phyloP scores from a whole-genome alignment of 2,329 filamentous ascomycete species.

The Colletotrichum siamense region DNA sequence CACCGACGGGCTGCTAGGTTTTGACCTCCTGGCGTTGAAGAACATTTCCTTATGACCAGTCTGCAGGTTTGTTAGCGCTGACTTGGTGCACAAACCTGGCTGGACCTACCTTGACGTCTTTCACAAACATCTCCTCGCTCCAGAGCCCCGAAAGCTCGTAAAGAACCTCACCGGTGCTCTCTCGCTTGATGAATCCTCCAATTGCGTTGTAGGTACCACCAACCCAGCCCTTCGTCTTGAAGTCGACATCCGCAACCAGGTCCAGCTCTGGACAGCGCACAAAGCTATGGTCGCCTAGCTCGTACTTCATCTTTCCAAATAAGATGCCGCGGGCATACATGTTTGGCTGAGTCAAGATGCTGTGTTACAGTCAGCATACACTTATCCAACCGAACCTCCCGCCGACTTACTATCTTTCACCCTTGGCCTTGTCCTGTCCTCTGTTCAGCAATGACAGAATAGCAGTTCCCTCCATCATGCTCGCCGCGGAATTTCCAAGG shows the following conservation, averaged over 20 bases:
- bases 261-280: constrained; percentile 89
- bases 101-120: constrained; percentile 72
- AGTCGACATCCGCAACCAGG: constrained; percentile 89
- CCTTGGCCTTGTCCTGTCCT: constrained; percentile 66
- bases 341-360: constrained; percentile 94
- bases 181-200: constrained; percentile 87
- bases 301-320: constrained; percentile 99
- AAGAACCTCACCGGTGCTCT: constrained; percentile 83
- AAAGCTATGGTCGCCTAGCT: constrained; percentile 94
- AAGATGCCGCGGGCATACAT: constrained; percentile 98
- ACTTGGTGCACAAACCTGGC: background rate
- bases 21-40: constrained; percentile 84
- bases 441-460: constrained; percentile 84
- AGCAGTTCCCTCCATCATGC: constrained; percentile 97
- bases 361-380: constrained; percentile 40
- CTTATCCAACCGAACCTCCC: background rate
- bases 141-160: constrained; percentile 92
- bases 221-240: constrained; percentile 98
- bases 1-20: constrained; percentile 74
- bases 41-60: constrained; percentile 89
- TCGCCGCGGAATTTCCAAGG: constrained; percentile 94
- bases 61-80: constrained; percentile 46
- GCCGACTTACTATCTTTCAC: constrained; percentile 82
- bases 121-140: constrained; percentile 95
- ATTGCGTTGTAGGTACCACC: constrained; percentile 96